Conservation (phyloP, 768 basidiomycete species). For the Mycena capillaripes region DNA sequence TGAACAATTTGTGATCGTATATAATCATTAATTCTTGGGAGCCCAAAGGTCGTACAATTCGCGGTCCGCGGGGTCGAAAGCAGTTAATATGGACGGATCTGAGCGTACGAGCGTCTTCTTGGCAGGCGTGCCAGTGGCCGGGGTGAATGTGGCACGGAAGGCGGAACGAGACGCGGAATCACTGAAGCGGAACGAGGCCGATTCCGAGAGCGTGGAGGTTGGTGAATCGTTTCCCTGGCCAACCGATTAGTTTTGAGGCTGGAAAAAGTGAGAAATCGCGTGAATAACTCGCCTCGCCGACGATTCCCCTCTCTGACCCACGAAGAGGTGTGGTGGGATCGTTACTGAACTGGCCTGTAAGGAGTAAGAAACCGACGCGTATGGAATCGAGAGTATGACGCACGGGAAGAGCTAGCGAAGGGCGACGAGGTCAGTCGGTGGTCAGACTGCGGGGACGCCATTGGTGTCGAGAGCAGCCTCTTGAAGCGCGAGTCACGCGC, state of each 20-base stretch:
- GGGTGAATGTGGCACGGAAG: slow-evolving; percentile 47
- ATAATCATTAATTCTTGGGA: slow-evolving; percentile 56
- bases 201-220: slow-evolving; percentile 51
- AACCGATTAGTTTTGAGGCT: slow-evolving; percentile 2
- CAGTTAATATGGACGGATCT: slow-evolving; percentile 77
- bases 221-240: slow-evolving; percentile 43
- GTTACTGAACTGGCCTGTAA: slow-evolving; percentile 28
- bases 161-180: slow-evolving; percentile 47
- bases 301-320: slow-evolving; percentile 27
- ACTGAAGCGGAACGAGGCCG: slow-evolving; percentile 40
- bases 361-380: neutral
- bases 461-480: too few relatives aligned
- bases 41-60: slow-evolving; percentile 87
- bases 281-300: slow-evolving; percentile 33
- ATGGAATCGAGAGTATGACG: neutral
- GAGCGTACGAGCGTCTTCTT: slow-evolving; percentile 66
- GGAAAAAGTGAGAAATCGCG: slow-evolving; percentile 1
- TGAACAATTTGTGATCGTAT: slow-evolving; percentile 30
- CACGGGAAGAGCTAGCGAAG: slow-evolving; percentile 37
- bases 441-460: slow-evolving; percentile 36
- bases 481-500: neutral
- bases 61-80: slow-evolving; percentile 82
- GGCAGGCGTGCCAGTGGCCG: slow-evolving; percentile 42
- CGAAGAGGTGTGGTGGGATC: slow-evolving; percentile 25
- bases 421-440: slow-evolving; percentile 36